Evolutionary conservation across 805 yeast genomes (phyloP), one percentile per base, ranked within the genome.

Genomic region (Wickerhamiella cacticola): DNA sequence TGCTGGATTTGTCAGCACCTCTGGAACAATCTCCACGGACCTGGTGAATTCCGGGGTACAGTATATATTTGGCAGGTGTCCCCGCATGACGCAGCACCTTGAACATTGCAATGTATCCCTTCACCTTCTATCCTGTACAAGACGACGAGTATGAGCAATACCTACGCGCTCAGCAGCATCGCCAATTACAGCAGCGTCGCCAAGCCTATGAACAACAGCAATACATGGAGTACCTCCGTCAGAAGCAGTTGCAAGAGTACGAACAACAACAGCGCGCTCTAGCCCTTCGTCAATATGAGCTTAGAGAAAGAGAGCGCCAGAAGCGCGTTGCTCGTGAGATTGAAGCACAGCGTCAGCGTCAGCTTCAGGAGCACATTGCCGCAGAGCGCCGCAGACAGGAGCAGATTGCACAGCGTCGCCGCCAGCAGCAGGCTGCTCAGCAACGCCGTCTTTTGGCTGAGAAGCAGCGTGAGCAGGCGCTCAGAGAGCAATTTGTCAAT

Each of bases 1-100:
- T 25, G 31, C 22, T 13, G 16, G 24, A 9, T 40, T 25, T 25
- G 19, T 40, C 28, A 40, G 29, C 43, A 39, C 26, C 34, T 23
- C 34, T 41, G 45, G 45, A 41, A 41, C 15, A 19, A 41, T 41
- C 45, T 41, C 45, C 36, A 29, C 18, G 28, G 28, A 22, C 29
- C 45, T 41, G 36, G 45, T n/a, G 45, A 15, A 16, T 28, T 12
- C 5, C 13, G 3, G 5, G 25, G 18, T 5, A 28, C 10, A 25
- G 22, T 41, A 41, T 41, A 41, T 24, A 26, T 28, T n/a, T 15
- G 45, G 26, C 29, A 4, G 10, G 23, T 22, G n/a, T 13, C 39
- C 39, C 24, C 21, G 9, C 39, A 12, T 16, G n/a, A 18, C 16
- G 25, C 21, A 36, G 9, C 18, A 19, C 36, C 7, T 29, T 13